A percentile compares a stretch with the other conserved stretches of the same genome.
Evolutionary conservation across 805 yeast genomes (phyloP).

Genomic region (Candida endomychidarum): DNA sequence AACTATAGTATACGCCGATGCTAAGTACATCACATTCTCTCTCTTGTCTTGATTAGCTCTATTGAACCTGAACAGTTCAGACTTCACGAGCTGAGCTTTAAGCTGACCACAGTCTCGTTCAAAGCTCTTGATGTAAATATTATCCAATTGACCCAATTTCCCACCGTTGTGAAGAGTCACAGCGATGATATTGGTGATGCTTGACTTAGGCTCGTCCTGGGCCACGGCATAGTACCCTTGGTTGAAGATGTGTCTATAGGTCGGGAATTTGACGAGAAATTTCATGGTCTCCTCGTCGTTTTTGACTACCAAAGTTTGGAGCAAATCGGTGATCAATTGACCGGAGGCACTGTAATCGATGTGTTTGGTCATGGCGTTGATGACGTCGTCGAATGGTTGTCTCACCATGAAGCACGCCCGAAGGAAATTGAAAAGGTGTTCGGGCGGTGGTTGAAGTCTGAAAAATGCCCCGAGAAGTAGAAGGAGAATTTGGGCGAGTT

Average conservation of each 20-base stretch:
- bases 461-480: constrained; percentile 32
- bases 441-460: constrained; percentile 19
- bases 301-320: constrained; percentile 26
- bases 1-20: constrained; percentile 47
- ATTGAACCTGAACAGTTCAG: constrained; percentile 49
- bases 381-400: constrained; percentile 23
- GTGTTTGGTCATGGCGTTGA: constrained; percentile 17
- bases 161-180: constrained; percentile 40
- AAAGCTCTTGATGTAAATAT: constrained; percentile 33
- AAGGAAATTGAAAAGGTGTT: constrained; percentile 33
- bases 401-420: constrained; percentile 35
- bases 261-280: constrained; percentile 28
- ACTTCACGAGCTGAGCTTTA: constrained; percentile 33
- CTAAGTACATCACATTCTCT: constrained; percentile 54
- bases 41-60: constrained; percentile 63
- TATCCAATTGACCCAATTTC: constrained; percentile 29
- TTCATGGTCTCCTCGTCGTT: constrained; percentile 40
- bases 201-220: constrained; percentile 20
- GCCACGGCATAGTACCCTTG: constrained; percentile 25
- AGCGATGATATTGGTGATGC: constrained; percentile 30
- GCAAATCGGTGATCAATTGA: constrained; percentile 28
- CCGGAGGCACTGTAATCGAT: constrained; percentile 18
- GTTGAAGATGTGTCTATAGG: constrained; percentile 26
- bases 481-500: constrained; percentile 32
- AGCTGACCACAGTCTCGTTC: constrained; percentile 36